Percentiles rank a stretch among this genome's conserved stretches.
phyloP scores from a whole-genome alignment of 345 rosid genomes.

The Conringia planisiliqua region DNA sequence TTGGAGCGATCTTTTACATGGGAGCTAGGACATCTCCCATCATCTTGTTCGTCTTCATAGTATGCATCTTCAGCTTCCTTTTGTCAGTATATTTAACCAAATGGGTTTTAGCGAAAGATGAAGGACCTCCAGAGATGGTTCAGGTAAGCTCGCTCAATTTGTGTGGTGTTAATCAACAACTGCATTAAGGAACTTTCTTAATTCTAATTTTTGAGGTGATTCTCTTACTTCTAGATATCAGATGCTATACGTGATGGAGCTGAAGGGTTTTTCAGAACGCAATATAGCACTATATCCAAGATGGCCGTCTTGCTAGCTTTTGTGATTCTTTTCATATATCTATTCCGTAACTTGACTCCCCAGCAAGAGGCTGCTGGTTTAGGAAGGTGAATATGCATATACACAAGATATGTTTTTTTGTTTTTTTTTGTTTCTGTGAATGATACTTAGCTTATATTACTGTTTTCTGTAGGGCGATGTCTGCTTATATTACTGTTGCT shows the following conservation, averaged over 20 bases:
- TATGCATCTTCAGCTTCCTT: slow-evolving; percentile 83
- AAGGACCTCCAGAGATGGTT: slow-evolving; percentile 97
- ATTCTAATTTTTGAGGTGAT: slow-evolving; percentile 31
- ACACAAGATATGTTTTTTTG: slow-evolving; percentile 1
- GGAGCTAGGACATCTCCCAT: slow-evolving; percentile 93
- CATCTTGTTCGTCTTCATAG: slow-evolving; percentile 82
- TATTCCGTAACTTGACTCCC: slow-evolving; percentile 84
- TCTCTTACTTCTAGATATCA: slow-evolving; percentile 64
- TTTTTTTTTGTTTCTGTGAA: slow-evolving; percentile 2
- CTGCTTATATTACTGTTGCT: slow-evolving; percentile 91
- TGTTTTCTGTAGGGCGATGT: slow-evolving; percentile 56
- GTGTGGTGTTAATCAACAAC: background rate
- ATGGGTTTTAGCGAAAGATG: slow-evolving; percentile 98
- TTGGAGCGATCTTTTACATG: slow-evolving; percentile 72
- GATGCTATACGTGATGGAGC: slow-evolving; percentile 99
- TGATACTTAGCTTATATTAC: slow-evolving; percentile 16
- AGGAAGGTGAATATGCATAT: slow-evolving; percentile 61
- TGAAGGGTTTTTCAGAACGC: slow-evolving; percentile 98
- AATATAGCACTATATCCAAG: slow-evolving; percentile 92
- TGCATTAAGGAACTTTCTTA: background rate
- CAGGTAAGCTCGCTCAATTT: slow-evolving; percentile 49
- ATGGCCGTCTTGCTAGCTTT: slow-evolving; percentile 92
- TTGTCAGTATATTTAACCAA: slow-evolving; percentile 72
- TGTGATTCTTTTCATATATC: slow-evolving; percentile 78
- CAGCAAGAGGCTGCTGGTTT: slow-evolving; percentile 97